Base-by-base conservation (phyloP, 148 eudicot species). In the Cornus controversa region DNA sequence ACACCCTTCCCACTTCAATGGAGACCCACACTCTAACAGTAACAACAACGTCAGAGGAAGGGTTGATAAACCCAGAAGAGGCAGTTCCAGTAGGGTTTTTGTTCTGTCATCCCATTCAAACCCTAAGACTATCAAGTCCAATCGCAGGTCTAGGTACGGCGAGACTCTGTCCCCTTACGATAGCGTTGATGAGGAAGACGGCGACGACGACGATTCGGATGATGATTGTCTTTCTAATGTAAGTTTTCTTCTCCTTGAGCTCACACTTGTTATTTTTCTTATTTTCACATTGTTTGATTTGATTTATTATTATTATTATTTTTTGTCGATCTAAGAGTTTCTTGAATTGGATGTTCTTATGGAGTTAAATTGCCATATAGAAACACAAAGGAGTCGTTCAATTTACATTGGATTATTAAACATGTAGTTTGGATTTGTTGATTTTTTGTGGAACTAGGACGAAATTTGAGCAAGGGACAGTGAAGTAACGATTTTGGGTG, bases 21-120 rank as follows among this genome's bases (percentile, higher is more conserved):
- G 50, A 69, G 47, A 22, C 53, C 22, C 54, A 23, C 42, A 25
- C 11, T 9, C 50, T 2, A 25, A 23, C 50, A 22, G 36, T 24
- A n/a, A 45, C 9, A 5, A 45, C 50, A 45, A 45, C 50, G 50
- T 37, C 7, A 69, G 54, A 36, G 23, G n/a, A 23, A 28, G 45
- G 28, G 29, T 77, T 69, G 37, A 13, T 37, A 78, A 57, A 50
- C 18, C 64, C 24, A 76, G 18, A 60, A 68, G 29, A 69, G 28
- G 25, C 24, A 71, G 31, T 14, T 75, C 47, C 28, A 63, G 58
- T 9, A 69, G 79, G 68, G 34, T 69, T 14, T 29, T 77, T 6
- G 85, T 83, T 53, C 77, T 78, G 31, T 91, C 90, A 7, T 88
- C 98, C 0, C 97, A 91, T 77, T 91, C 92, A 16, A 94, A 94